Evolutionary conservation across 192 early-diverging fungal species (phyloP).

Genomic region (Haplosporangium gracile): DNA sequence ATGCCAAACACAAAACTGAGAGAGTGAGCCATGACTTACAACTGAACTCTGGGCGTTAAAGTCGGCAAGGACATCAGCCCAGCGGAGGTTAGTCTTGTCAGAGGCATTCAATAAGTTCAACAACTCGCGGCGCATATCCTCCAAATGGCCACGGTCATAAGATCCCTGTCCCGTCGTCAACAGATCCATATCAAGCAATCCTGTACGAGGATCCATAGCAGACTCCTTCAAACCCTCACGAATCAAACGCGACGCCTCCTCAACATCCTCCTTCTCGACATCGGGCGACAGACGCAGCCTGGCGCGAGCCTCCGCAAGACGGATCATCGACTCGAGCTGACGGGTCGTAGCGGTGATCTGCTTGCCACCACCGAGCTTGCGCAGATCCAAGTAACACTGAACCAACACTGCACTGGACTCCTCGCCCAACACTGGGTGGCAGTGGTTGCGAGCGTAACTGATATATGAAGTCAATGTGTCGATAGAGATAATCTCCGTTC

Average conservation of each 20-base stretch:
- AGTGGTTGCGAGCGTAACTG: slow-evolving; percentile 83
- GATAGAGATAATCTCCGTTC: slow-evolving; percentile 68
- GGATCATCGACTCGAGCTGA: slow-evolving; percentile 98
- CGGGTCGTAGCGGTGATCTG: slow-evolving; percentile 93
- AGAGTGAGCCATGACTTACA: slow-evolving; percentile 52
- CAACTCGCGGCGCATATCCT: slow-evolving; percentile 71
- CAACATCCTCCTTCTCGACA: slow-evolving; percentile 87
- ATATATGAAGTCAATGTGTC: slow-evolving; percentile 94
- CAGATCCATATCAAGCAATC: slow-evolving; percentile 93
- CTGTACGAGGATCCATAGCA: slow-evolving; percentile 95
- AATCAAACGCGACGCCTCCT: slow-evolving; percentile 90
- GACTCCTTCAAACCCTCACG: slow-evolving; percentile 90
- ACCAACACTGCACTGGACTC: slow-evolving; percentile 83
- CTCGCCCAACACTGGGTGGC: slow-evolving; percentile 82
- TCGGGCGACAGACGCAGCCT: slow-evolving; percentile 82
- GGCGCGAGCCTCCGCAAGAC: slow-evolving; percentile 94
- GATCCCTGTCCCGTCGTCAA: slow-evolving; percentile 90
- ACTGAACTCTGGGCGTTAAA: slow-evolving; percentile 62
- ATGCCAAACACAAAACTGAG: neutral
- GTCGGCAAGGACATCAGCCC: slow-evolving; percentile 56
- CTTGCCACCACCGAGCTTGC: slow-evolving; percentile 78
- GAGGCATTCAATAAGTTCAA: slow-evolving; percentile 51
- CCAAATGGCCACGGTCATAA: slow-evolving; percentile 74
- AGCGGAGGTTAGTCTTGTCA: slow-evolving; percentile 53
- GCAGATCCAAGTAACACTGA: slow-evolving; percentile 85